Conservation (phyloP, 2,329 filamentous ascomycete species). For the Alternaria arbusti region DNA sequence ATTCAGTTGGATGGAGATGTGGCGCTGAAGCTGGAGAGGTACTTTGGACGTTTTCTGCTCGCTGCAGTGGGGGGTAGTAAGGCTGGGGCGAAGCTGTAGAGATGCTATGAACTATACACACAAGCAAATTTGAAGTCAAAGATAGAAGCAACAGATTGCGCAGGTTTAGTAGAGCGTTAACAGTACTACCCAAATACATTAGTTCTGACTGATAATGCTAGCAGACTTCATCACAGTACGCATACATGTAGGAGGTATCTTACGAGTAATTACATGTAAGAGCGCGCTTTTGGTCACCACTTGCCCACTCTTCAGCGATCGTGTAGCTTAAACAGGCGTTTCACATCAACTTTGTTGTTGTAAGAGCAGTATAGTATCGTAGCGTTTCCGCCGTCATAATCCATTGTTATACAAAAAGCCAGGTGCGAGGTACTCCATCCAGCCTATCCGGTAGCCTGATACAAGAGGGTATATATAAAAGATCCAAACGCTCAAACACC, state of each 20-base stretch:
- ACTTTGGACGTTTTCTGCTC: constrained; percentile 29
- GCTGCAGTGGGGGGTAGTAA: neutral
- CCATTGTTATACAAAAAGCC: neutral
- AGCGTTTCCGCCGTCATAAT: neutral
- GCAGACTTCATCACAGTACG: too few relatives aligned
- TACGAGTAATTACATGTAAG: too few relatives aligned
- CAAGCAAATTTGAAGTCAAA: too few relatives aligned
- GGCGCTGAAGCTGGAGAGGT: constrained; percentile 19
- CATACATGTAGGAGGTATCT: too few relatives aligned
- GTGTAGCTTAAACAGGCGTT: neutral
- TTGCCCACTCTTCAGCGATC: too few relatives aligned
- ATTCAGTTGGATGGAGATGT: constrained; percentile 16
- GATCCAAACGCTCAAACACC: neutral
- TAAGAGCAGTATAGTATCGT: neutral
- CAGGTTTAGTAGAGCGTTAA: too few relatives aligned
- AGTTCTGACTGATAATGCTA: too few relatives aligned
- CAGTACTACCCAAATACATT: too few relatives aligned
- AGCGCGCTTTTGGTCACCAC: too few relatives aligned
- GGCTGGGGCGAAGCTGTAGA: neutral
- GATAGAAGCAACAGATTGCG: too few relatives aligned
- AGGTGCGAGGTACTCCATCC: neutral
- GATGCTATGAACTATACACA: too few relatives aligned
- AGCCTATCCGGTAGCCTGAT: neutral
- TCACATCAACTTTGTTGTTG: neutral
- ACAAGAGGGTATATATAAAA: neutral